Percentiles rank a stretch among this genome's conserved stretches.
Evolutionary conservation across 1,284 basidiomycete genomes (phyloP).

Genomic region (Sporisorium exsertum): DNA sequence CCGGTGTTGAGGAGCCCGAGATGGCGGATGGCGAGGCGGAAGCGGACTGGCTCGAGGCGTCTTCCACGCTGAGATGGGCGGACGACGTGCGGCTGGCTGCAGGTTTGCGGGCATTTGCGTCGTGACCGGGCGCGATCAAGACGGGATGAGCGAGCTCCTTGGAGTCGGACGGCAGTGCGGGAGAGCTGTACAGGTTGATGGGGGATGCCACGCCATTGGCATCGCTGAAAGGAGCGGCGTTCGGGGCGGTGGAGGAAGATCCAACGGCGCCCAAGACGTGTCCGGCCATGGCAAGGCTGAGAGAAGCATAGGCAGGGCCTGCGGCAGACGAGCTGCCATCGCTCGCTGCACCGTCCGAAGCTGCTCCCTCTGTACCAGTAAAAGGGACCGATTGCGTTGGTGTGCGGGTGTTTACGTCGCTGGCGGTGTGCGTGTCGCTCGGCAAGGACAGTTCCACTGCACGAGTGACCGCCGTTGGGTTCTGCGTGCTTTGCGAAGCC

Average conservation of each 20-base stretch:
- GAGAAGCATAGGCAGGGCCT: slow-evolving; percentile 17
- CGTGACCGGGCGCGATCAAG: slow-evolving; percentile 17
- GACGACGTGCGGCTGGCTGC: slow-evolving; percentile 6
- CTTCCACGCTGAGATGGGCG: slow-evolving; percentile 24
- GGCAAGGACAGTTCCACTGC: neutral
- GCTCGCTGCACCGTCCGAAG: neutral
- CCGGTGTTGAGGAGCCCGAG: slow-evolving; percentile 41
- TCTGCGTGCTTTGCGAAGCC: slow-evolving; percentile 6
- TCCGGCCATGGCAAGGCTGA: slow-evolving; percentile 39
- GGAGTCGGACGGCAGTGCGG: slow-evolving; percentile 28
- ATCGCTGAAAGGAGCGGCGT: neutral
- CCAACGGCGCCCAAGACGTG: slow-evolving; percentile 23
- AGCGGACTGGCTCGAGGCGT: slow-evolving; percentile 18
- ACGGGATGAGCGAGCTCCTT: slow-evolving; percentile 41
- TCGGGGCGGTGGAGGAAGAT: neutral
- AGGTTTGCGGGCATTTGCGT: neutral
- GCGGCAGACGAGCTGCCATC: slow-evolving; percentile 11
- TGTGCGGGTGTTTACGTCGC: neutral
- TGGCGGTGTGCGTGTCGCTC: neutral
- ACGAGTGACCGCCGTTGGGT: neutral
- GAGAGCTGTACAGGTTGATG: slow-evolving; percentile 40
- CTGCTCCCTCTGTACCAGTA: neutral
- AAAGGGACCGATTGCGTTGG: neutral
- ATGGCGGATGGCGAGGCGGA: slow-evolving; percentile 33
- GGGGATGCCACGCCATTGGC: neutral